Percentiles rank a stretch among this genome's conserved stretches.
These are phyloP conservation scores for Abrus pulchellus DNA, from an alignment of 306 rosid genomes.

Conservation along the genomic window DNA sequence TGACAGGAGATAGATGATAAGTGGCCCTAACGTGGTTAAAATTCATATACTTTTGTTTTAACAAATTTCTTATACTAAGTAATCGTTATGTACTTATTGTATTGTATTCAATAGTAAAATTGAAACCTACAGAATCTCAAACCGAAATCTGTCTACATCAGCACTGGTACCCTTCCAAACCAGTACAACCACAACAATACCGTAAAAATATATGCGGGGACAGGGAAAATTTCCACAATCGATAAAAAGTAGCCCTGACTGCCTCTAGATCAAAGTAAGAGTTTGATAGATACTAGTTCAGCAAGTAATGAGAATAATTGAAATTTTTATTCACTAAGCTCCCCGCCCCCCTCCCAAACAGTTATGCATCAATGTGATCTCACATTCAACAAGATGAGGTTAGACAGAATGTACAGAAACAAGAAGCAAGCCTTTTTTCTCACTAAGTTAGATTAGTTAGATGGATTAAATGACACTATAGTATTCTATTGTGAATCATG, in stretches of 20 bases:
- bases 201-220: slow-evolving; percentile 23
- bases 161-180: slow-evolving; percentile 13
- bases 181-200: slow-evolving; percentile 18
- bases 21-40: background rate
- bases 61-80: background rate
- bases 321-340: slow-evolving; percentile 10
- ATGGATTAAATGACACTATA: too few relatives aligned
- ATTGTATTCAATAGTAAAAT: slow-evolving; percentile 2
- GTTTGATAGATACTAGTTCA: slow-evolving; percentile 12
- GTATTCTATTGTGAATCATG: too few relatives aligned
- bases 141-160: background rate
- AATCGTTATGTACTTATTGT: background rate
- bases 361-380: background rate
- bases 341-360: background rate
- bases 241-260: background rate
- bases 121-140: slow-evolving; percentile 4
- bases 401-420: too few relatives aligned
- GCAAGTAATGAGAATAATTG: slow-evolving; percentile 16
- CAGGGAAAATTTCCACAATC: slow-evolving; percentile 11
- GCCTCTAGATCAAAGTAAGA: slow-evolving; percentile 11
- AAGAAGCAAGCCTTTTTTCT: too few relatives aligned
- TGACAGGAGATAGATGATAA: background rate
- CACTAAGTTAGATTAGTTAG: too few relatives aligned
- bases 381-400: slow-evolving; percentile 19
- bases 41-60: background rate